Evolutionary conservation across 345 rosid species (phyloP), one percentile per base, ranked within the genome.

Genomic region (Ceriops decandra): DNA sequence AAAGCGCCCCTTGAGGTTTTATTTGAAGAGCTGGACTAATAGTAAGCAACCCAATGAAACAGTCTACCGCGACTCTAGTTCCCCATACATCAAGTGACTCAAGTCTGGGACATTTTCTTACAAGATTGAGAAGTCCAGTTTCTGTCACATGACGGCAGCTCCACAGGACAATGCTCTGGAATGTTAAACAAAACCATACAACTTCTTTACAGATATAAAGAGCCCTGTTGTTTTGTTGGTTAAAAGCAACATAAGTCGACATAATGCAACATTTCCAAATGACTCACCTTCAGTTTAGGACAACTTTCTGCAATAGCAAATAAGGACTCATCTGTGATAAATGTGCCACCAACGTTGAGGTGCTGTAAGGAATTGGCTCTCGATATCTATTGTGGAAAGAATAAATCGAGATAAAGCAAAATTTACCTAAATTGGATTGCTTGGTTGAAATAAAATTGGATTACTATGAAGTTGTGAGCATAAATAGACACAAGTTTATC

Each of bases 91-190:
- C 86, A 76, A 95, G 84, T 0, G 95, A 88, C 64, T 86, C 86
- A 1, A 95, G 93, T 56, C 85, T 89, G 28, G 65, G 79, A 69
- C 99, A 93, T 65, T 85, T 88, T 72, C 76, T 76, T 28, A 85
- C 96, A 22, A 93, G 86, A 67, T 76, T 67, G 20, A 85, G 64
- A 57, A 91, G 86, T 22, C 99, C 99, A 4, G 67, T 80, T 74
- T 77, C 87, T 8, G 96, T 83, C 52, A 91, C 91, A 75, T 91
- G 97, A 31, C 99, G 96, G 75, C 93, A 95, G 77, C 97, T 82
- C 99, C 99, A 95, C 51, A 88, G 82, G 16, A 84, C 82, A 11
- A 91, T 81, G 16, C 81, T 90, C 96, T 91, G 82, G 36, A 38
- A 52, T 68, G 22, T 22, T 73, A 47, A 63, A 30, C 38, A 27